Base-by-base conservation (phyloP, 495 filamentous ascomycete species). In the Penicillium bovifimosum region DNA sequence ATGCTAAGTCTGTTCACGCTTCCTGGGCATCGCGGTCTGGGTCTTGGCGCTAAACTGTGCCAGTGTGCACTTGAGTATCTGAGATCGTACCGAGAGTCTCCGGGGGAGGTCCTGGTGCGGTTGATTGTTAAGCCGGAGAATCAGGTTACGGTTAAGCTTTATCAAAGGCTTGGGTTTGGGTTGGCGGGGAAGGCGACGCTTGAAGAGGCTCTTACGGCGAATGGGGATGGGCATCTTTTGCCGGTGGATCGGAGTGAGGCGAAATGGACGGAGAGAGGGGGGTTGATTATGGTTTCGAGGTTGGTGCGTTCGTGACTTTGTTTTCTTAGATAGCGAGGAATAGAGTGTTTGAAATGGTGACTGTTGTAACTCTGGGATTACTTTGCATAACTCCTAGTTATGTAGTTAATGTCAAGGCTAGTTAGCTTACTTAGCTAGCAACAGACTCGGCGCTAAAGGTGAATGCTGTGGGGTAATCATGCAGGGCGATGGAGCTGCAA, bases 1-100 rank as follows among this genome's bases (percentile, higher is more conserved):
- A 69, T 71, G 65, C 61, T 69, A 1, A 66, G 66, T 26, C 34
- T 73, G 14, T 73, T 65, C 41, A 68, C 58, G 0, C 56, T 59
- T 18, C 62, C 68, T 3, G 53, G 55, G 2, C 61, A 71, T 46
- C 67, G 67, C 0, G 65, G 68, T 10, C 42, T 53, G 18, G 68
- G 70, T 7, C 54, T 73, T 18, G 70, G 63, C 0, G 61, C 57
- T n/a, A 63, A 56, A 33, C 49, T 73, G 7, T 69, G 69, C n/a
- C 50, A 61, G 28, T 53, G 54, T n/a, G 60, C 65, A 3, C 20
- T 70, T 9, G 54, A 59, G n/a, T 65, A 61, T 52, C 56, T 68
- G 20, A 36, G 27, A 6, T 41, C 52, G 0, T 64, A 62, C 33
- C 43, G 48, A 2, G 14, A 35, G 1, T 46, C 41, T 13, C 63